Conservation (phyloP, 306 rosid genomes). For the Mimosa pudica region DNA sequence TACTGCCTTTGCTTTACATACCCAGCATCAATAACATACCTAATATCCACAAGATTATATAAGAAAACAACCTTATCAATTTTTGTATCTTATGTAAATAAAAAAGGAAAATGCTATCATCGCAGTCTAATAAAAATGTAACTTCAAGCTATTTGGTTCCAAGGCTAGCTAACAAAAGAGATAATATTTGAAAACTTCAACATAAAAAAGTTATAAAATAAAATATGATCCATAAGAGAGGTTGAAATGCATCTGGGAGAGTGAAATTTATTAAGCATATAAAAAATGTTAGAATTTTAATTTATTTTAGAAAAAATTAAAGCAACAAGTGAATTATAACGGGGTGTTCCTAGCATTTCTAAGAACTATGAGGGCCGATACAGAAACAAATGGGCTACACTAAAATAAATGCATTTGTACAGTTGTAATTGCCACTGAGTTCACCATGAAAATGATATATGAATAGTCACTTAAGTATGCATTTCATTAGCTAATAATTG, state of each 20-base stretch:
- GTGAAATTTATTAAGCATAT: background rate
- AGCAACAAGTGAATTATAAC: background rate
- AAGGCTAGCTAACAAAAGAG: background rate
- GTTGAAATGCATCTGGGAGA: background rate
- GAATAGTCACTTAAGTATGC: slow-evolving; percentile 2
- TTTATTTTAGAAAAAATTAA: background rate
- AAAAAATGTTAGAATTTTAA: background rate
- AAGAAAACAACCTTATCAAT: slow-evolving; percentile 29
- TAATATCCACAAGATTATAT: slow-evolving; percentile 39
- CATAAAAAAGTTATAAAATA: background rate
- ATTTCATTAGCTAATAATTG: slow-evolving; percentile 14
- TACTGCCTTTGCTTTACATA: slow-evolving; percentile 96
- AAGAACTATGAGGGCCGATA: slow-evolving; percentile 4
- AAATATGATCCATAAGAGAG: background rate
- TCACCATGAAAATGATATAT: slow-evolving; percentile 4
- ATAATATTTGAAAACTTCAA: background rate
- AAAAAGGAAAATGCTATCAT: slow-evolving; percentile 17
- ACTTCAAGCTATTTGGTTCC: background rate
- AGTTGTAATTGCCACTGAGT: background rate
- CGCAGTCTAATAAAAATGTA: background rate
- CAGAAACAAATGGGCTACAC: slow-evolving; percentile 21
- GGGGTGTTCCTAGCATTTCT: slow-evolving; percentile 22
- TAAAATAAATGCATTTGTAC: slow-evolving; percentile 3
- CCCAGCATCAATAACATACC: slow-evolving; percentile 96
- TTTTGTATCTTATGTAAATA: slow-evolving; percentile 21